These are phyloP conservation scores for Tylopilus plumbeoviolaceoides DNA, from an alignment of 768 basidiomycete species.

Conservation along the genomic window DNA sequence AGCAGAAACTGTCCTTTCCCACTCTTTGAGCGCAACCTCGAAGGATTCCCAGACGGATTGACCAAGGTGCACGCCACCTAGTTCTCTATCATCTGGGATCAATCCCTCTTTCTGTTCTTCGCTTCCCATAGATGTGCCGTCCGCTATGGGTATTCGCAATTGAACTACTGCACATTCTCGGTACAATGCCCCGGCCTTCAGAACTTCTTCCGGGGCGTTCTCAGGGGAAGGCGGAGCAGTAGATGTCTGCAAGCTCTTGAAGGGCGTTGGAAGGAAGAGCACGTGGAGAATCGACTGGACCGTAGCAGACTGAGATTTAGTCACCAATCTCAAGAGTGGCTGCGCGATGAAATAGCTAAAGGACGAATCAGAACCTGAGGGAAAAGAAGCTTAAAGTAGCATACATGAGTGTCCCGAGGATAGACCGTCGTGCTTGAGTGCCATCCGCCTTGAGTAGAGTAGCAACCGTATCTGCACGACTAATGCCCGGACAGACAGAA, in stretches of 20 bases:
- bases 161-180: slow-evolving; percentile 67
- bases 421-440: slow-evolving; percentile 35
- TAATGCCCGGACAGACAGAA: slow-evolving; percentile 73
- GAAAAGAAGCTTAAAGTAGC: slow-evolving; percentile 15
- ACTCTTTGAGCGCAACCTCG: slow-evolving; percentile 60
- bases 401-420: slow-evolving; percentile 47
- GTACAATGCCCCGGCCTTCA: slow-evolving; percentile 76
- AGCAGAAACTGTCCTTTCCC: slow-evolving; percentile 45
- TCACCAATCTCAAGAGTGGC: slow-evolving; percentile 63
- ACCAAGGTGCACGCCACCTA: slow-evolving; percentile 67
- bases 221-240: slow-evolving; percentile 5
- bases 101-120: slow-evolving; percentile 33
- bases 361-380: background rate
- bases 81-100: slow-evolving; percentile 60
- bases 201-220: slow-evolving; percentile 50
- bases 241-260: slow-evolving; percentile 46
- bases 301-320: slow-evolving; percentile 60
- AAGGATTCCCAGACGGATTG: slow-evolving; percentile 74
- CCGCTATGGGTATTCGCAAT: slow-evolving; percentile 35
- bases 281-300: slow-evolving; percentile 80
- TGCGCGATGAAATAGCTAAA: slow-evolving; percentile 62
- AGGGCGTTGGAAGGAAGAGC: slow-evolving; percentile 77
- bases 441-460: slow-evolving; percentile 31
- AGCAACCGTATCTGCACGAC: slow-evolving; percentile 64
- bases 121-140: slow-evolving; percentile 16